These are phyloP conservation scores for Fusarium buharicum DNA, from an alignment of 2,329 filamentous ascomycete genomes.

Conservation along the genomic window DNA sequence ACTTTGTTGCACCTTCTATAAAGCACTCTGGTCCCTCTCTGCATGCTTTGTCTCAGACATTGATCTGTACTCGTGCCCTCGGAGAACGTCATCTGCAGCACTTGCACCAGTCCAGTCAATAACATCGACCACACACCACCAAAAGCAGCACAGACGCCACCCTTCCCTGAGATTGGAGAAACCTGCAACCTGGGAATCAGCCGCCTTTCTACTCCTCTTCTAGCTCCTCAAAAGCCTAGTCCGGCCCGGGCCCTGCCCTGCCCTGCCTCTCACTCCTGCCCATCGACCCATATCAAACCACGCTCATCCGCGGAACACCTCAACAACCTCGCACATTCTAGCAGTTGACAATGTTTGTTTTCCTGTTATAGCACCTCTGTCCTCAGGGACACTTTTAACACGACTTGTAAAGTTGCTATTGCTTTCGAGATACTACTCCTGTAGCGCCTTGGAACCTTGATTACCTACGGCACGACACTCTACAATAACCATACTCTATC, in stretches of 20 bases:
- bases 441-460: conserved; percentile 43
- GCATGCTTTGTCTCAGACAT: conserved; percentile 31
- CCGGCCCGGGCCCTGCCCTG: conserved; percentile 42
- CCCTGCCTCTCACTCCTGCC: conserved; percentile 33
- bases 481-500: conserved; percentile 7
- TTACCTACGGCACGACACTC: conserved; percentile 37
- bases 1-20: conserved; percentile 11
- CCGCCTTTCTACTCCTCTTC: conserved; percentile 39
- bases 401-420: conserved; percentile 29
- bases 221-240: conserved; percentile 43
- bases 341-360: conserved; percentile 49
- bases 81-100: conserved; percentile 46
- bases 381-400: conserved; percentile 50
- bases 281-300: conserved; percentile 36
- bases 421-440: conserved; percentile 5
- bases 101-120: conserved; percentile 19
- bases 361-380: conserved; percentile 52
- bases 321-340: conserved; percentile 27
- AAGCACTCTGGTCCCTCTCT: conserved; percentile 28
- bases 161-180: conserved; percentile 38
- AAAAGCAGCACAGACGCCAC: conserved; percentile 37
- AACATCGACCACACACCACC: conserved; percentile 37
- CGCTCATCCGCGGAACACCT: conserved; percentile 16
- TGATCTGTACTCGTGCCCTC: conserved; percentile 34
- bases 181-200: conserved; percentile 39